Evolutionary conservation across 2,329 filamentous ascomycete species (phyloP), one percentile per base, ranked within the genome.

Genomic region (Aspergillus neotritici): DNA sequence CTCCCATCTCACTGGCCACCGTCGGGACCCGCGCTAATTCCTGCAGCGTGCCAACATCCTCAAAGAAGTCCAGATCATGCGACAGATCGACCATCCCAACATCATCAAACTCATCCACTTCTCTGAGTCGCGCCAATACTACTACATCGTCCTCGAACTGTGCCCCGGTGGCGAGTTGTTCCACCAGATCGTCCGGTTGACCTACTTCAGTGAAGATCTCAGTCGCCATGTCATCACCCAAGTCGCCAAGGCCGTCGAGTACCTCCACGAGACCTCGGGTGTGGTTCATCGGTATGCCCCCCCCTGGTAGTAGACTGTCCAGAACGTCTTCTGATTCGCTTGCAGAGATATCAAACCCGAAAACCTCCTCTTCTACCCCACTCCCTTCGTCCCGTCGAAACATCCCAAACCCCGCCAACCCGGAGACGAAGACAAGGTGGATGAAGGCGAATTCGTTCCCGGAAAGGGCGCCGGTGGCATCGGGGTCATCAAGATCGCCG

Each of bases 1-100:
- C 16, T 30, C 14, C 9, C 35, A 13, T 33, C 35, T 37, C 37
- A 21, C 16, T 42, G 49, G 55, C 49, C 53, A 34, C 25, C 37
- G 9, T 8, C 6, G 32, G 37, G 28, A 13, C 5, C 40, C 42
- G 49, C 33, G 43, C 60, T 70, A 47, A 70, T 56, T 49, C 17
- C 45, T 52, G 52, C 66, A 98, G 93, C 80, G 93, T 71, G 87
- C 91, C 51, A 98, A 97, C 61, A 97, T 98, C 53, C 73, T 98
- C 49, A 98, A 98, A 71, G 93, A 98, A 68, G 93, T 98, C 11
- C 87, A 95, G 61, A 98, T 98, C 56, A 98, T 98, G 91, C 87
- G 90, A 51, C 86, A 94, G 60, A 77, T 98, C 37, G 89, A 97
- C 53, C 93, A 98, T 56, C 90, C 91, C 49, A 97, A 97, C 64